These are phyloP conservation scores for Mycena sanguinolenta DNA, from an alignment of 768 basidiomycete genomes.

Conservation along the genomic window DNA sequence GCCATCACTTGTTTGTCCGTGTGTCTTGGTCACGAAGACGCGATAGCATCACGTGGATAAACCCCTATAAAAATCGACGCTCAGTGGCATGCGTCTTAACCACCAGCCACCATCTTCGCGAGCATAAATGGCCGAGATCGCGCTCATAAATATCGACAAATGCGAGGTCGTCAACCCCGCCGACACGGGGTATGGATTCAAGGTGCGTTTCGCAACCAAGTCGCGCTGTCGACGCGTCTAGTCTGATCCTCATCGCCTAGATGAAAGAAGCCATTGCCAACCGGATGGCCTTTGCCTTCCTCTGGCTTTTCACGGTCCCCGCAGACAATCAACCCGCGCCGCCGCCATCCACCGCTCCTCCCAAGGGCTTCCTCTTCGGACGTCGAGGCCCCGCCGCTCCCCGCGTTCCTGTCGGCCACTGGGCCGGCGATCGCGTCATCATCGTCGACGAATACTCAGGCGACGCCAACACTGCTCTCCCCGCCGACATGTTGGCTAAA, in stretches of 20 bases:
- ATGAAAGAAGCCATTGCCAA: neutral
- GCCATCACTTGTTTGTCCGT: too few relatives aligned
- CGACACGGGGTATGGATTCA: neutral
- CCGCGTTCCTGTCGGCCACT: slow-evolving; percentile 25
- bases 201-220: neutral
- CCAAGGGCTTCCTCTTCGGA: too few relatives aligned
- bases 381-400: neutral
- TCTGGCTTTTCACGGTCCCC: slow-evolving; percentile 18
- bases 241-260: too few relatives aligned
- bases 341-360: neutral
- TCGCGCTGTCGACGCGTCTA: too few relatives aligned
- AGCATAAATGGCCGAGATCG: slow-evolving; percentile 2
- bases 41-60: too few relatives aligned
- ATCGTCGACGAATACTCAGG: slow-evolving; percentile 20
- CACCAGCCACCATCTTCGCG: too few relatives aligned
- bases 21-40: too few relatives aligned
- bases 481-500: neutral
- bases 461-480: neutral
- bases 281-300: neutral
- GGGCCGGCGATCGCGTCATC: slow-evolving; percentile 30
- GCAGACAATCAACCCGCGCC: slow-evolving; percentile 6
- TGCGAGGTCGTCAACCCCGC: slow-evolving; percentile 2
- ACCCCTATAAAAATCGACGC: too few relatives aligned
- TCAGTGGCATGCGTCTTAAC: too few relatives aligned
- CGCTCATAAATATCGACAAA: slow-evolving; percentile 21